Conservation (phyloP, 768 basidiomycete species). For the Mycena amicta region DNA sequence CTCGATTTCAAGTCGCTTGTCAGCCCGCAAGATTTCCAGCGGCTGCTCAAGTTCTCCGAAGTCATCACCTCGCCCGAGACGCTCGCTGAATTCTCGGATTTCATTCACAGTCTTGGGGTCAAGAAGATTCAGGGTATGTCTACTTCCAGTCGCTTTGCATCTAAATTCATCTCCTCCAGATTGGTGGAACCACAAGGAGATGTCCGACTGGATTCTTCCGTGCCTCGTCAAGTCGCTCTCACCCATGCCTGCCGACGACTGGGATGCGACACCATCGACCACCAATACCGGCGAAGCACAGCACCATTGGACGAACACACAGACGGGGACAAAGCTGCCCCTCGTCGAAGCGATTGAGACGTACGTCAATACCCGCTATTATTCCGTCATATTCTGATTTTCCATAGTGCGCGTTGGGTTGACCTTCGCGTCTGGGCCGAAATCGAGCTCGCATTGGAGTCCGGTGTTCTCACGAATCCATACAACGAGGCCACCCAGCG, state of each 20-base stretch:
- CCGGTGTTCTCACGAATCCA: conserved; percentile 14
- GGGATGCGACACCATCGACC: conserved; percentile 23
- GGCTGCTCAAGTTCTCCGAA: not conserved
- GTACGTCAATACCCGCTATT: not conserved
- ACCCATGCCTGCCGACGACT: conserved; percentile 18
- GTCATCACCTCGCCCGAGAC: not conserved
- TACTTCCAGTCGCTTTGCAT: not conserved
- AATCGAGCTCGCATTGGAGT: conserved; percentile 5
- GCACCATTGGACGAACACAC: conserved; percentile 25
- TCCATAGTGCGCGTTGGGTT: conserved; percentile 3
- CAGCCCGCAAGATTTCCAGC: not conserved
- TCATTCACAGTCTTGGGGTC: not conserved
- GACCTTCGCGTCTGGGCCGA: conserved; percentile 9
- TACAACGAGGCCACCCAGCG: conserved; percentile 3
- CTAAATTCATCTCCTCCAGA: conserved; percentile 1
- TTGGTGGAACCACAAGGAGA: conserved; percentile 29
- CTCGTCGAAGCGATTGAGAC: conserved; percentile 22
- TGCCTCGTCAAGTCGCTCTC: conserved; percentile 26
- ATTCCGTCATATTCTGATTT: not conserved
- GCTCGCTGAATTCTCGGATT: not conserved
- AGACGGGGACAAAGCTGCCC: conserved; percentile 21
- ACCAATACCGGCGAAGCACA: conserved; percentile 26
- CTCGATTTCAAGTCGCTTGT: not conserved
- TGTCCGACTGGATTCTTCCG: conserved; percentile 25
- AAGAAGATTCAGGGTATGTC: not conserved